Percentiles rank a stretch among this genome's conserved stretches.
Evolutionary conservation across 768 basidiomycete species (phyloP).

Genomic region (Cytidiella melzeri): DNA sequence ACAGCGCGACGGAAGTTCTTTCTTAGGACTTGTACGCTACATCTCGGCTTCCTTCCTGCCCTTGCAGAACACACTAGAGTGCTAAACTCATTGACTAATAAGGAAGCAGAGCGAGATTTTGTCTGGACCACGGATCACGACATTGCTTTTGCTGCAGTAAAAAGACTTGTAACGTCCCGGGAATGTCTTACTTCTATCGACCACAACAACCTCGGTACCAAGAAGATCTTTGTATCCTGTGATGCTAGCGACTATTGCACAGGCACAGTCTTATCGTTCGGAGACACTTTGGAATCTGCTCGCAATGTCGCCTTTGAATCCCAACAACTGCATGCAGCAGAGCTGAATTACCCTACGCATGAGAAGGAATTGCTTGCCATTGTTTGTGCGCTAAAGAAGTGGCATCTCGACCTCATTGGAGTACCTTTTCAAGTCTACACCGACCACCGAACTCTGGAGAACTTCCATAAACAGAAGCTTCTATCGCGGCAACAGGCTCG

Average conservation of each 20-base stretch:
- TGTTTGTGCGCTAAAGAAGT: conserved; percentile 24
- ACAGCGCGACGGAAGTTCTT: conserved; percentile 19
- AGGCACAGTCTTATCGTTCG: conserved; percentile 28
- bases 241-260: conserved; percentile 27
- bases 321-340: too few species aligned
- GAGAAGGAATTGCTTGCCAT: conserved; percentile 35
- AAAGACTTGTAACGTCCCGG: conserved; percentile 20
- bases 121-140: conserved; percentile 27
- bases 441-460: conserved; percentile 32
- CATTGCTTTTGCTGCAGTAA: conserved; percentile 31
- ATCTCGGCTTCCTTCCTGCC: conserved; percentile 25
- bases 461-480: conserved; percentile 27
- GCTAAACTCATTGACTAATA: conserved; percentile 21
- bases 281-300: conserved; percentile 25
- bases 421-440: too few species aligned
- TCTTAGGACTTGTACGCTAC: conserved; percentile 27
- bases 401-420: conserved; percentile 17
- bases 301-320: too few species aligned
- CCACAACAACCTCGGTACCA: conserved; percentile 22
- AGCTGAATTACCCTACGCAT: too few species aligned
- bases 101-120: conserved; percentile 15
- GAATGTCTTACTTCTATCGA: too few species aligned
- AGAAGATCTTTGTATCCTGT: conserved; percentile 30
- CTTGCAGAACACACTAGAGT: conserved; percentile 25
- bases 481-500: conserved; percentile 29